These are phyloP conservation scores for Pseudocercospora vitis DNA, from an alignment of 2,329 filamentous ascomycete species.

Conservation along the genomic window DNA sequence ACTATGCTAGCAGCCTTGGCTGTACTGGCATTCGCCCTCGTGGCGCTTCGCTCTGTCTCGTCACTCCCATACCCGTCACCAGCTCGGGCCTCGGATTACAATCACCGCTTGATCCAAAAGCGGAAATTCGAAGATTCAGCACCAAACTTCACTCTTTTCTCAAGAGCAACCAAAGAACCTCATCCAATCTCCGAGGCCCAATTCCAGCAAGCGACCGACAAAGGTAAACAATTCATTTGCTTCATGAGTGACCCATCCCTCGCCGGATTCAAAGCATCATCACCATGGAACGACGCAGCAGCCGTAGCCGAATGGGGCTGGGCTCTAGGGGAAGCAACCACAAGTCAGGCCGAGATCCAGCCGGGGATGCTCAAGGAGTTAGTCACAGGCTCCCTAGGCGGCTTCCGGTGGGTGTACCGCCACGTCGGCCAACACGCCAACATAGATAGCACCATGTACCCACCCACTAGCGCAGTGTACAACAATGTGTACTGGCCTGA, in stretches of 20 bases:
- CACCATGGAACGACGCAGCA: not conserved
- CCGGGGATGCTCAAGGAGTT: not conserved
- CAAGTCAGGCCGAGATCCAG: not conserved
- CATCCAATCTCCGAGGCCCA: not conserved
- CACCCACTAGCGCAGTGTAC: not conserved
- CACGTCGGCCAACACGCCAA: not conserved
- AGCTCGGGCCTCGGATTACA: not conserved
- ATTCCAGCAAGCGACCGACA: not conserved
- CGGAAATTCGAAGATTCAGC: too few species aligned
- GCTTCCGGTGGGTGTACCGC: not conserved
- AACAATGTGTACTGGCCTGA: conserved; percentile 4
- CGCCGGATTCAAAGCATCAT: not conserved
- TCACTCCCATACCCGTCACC: not conserved
- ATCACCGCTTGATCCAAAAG: not conserved
- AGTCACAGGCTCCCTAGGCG: not conserved
- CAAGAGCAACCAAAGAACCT: not conserved
- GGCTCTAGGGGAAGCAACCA: not conserved
- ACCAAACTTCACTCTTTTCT: too few species aligned
- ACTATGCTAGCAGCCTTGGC: not conserved
- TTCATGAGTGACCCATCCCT: not conserved
- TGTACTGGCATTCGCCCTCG: not conserved
- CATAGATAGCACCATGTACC: not conserved
- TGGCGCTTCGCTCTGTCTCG: not conserved
- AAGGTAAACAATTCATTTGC: conserved; percentile 2
- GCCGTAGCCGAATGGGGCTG: not conserved